Percentiles rank a stretch among this genome's conserved stretches.
Evolutionary conservation across 148 eudicot species (phyloP).

Genomic region (Chenopodium berlandieri): DNA sequence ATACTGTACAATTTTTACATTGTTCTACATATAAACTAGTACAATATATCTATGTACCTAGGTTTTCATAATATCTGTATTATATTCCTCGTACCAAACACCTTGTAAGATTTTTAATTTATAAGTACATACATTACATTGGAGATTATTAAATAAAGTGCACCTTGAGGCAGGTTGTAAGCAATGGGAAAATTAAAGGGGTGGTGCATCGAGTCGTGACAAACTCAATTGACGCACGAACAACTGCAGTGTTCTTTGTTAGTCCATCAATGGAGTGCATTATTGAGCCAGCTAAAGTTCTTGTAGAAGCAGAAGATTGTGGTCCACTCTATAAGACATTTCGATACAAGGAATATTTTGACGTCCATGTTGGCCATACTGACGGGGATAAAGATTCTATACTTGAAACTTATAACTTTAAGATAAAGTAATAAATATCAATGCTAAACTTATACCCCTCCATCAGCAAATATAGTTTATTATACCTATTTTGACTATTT

Average conservation of each 20-base stretch:
- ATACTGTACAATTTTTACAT: no score
- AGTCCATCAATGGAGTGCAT: conserved; percentile 18
- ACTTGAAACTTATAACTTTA: conserved; percentile 14
- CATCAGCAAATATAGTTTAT: no score
- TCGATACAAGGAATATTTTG: conserved; percentile 29
- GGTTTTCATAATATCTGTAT: no score
- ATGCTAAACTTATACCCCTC: background rate
- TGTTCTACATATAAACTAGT: no score
- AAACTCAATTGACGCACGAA: conserved; percentile 23
- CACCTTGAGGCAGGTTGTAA: conserved; percentile 24
- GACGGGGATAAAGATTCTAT: conserved; percentile 16
- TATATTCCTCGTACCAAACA: no score
- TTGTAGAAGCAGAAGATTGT: conserved; percentile 18
- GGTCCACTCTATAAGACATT: conserved; percentile 25
- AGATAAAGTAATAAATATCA: background rate
- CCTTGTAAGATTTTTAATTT: no score
- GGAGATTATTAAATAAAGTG: background rate
- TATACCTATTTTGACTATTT: no score
- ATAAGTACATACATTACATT: no score
- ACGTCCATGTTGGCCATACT: conserved; percentile 4
- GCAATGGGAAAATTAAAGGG: conserved; percentile 36
- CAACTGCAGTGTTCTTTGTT: conserved; percentile 24
- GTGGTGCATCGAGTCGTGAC: conserved; percentile 37
- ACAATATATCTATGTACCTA: no score
- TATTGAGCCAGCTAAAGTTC: conserved; percentile 32